These are phyloP conservation scores for Triangularia setosa DNA, from an alignment of 2,329 filamentous ascomycete genomes.

Conservation along the genomic window DNA sequence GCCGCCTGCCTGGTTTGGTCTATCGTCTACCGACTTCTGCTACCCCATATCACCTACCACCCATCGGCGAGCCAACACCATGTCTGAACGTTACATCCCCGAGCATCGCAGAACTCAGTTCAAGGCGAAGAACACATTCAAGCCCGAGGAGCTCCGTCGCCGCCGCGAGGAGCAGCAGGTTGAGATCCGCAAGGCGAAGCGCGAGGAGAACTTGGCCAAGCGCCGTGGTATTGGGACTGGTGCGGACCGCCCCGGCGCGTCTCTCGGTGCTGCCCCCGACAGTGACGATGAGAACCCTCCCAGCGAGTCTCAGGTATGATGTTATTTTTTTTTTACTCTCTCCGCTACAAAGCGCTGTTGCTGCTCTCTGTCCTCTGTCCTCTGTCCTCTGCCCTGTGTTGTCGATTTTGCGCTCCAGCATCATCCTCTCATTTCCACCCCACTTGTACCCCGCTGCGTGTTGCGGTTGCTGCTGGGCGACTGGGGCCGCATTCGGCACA, in stretches of 20 bases:
- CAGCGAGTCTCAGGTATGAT: conserved; percentile 92
- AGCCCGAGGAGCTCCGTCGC: conserved; percentile 96
- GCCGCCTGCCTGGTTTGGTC: neutral
- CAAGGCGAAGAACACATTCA: conserved; percentile 99
- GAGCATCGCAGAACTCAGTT: conserved; percentile 99
- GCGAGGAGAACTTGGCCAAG: conserved; percentile 98
- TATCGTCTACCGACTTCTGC: conserved; percentile 3
- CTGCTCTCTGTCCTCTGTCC: neutral
- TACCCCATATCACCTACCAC: conserved; percentile 7
- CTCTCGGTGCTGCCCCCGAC: conserved; percentile 83
- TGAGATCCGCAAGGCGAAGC: conserved; percentile 97
- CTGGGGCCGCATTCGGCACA: conserved; percentile 16
- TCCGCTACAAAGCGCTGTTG: neutral
- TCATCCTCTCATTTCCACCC: conserved; percentile 16
- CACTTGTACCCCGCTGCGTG: conserved; percentile 26
- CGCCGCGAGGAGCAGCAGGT: conserved; percentile 99
- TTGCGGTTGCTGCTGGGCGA: conserved; percentile 10
- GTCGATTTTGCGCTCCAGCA: conserved; percentile 11
- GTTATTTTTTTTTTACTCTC: conserved; percentile 19
- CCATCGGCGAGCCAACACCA: conserved; percentile 48
- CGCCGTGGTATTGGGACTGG: conserved; percentile 86
- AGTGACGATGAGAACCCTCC: conserved; percentile 96
- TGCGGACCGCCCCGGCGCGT: conserved; percentile 74
- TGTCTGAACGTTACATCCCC: conserved; percentile 99
- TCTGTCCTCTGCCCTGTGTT: conserved; percentile 1